Evolutionary conservation across 129 eudicot species (phyloP).

Genomic region (Flaveria ramosissima): DNA sequence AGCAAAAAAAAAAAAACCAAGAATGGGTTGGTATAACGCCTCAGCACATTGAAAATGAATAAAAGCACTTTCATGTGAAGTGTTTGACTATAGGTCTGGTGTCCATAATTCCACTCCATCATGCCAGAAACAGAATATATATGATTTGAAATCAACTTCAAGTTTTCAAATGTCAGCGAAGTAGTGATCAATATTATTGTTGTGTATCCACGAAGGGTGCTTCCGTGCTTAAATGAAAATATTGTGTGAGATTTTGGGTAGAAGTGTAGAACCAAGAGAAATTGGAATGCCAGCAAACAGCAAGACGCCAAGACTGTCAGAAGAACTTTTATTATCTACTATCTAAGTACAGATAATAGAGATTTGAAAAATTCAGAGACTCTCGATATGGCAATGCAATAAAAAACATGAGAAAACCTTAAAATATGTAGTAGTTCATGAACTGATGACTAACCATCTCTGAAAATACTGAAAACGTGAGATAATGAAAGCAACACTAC

Average conservation of each 20-base stretch:
- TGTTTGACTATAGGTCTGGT: neutral
- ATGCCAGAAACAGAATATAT: neutral
- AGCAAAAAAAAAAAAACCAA: neutral
- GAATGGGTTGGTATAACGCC: neutral
- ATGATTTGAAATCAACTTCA: neutral
- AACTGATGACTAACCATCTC: neutral
- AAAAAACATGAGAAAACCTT: neutral
- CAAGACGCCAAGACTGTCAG: neutral
- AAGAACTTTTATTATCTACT: neutral
- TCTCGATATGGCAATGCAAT: neutral
- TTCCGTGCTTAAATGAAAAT: neutral
- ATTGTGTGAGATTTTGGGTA: neutral
- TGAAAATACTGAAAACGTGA: neutral
- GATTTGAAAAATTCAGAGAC: neutral
- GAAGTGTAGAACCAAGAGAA: neutral
- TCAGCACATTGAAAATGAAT: neutral
- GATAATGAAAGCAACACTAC: neutral
- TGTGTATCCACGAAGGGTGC: neutral
- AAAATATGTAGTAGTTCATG: neutral
- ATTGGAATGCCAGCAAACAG: neutral
- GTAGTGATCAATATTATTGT: neutral
- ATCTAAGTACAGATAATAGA: neutral
- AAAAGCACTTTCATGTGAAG: neutral
- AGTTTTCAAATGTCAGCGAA: neutral
- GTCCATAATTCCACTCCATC: neutral